Percentiles rank a stretch among this genome's conserved stretches.
Conservation (phyloP, 345 rosid genomes). For the Eucalyptus coolabah region DNA sequence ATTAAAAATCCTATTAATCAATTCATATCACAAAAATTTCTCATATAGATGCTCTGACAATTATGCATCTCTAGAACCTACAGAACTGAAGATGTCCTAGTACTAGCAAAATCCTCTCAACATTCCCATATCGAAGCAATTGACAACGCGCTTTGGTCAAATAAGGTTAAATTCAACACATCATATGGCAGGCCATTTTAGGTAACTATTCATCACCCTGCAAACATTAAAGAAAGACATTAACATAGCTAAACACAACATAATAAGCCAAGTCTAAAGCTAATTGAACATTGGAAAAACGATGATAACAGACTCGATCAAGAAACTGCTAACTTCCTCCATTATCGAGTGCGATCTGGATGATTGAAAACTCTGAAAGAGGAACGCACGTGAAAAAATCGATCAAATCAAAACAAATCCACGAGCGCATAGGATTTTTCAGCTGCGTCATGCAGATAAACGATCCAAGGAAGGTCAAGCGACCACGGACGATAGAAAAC, state of each 20-base stretch:
- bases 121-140: neutral
- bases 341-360: neutral
- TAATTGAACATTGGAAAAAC: neutral
- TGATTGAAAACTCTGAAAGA: neutral
- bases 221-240: neutral
- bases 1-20: neutral
- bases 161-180: neutral
- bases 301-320: neutral
- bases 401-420: neutral
- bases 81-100: neutral
- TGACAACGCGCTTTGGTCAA: neutral
- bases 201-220: neutral
- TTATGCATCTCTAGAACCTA: neutral
- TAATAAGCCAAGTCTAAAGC: neutral
- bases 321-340: neutral
- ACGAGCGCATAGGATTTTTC: neutral
- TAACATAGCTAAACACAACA: neutral
- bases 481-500: neutral
- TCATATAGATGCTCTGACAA: neutral
- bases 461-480: neutral
- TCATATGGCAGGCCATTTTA: neutral
- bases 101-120: neutral
- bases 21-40: neutral
- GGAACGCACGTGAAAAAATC: neutral
- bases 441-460: neutral